Percentiles rank a stretch among this genome's conserved stretches.
phyloP scores from a whole-genome alignment of 202 grass and related monocot genomes.

The Saccharum hybrid region DNA sequence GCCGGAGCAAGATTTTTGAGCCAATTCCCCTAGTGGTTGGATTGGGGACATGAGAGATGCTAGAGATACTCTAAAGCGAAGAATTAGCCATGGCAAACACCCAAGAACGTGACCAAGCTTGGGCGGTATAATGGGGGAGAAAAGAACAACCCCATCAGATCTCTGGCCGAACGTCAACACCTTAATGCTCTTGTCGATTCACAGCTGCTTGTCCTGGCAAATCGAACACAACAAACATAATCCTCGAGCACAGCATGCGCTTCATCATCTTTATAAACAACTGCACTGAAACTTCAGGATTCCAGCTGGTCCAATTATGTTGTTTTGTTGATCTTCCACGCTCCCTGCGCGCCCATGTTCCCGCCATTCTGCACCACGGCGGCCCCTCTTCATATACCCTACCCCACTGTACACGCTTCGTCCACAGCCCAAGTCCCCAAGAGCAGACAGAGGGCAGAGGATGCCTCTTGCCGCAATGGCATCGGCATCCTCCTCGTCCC shows the following conservation, averaged over 20 bases:
- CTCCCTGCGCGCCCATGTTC: not conserved
- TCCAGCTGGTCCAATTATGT: slow-evolving; percentile 7
- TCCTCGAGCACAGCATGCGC: not conserved
- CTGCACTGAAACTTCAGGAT: not conserved
- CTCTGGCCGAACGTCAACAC: not conserved
- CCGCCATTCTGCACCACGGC: not conserved
- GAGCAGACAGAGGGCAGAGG: not conserved
- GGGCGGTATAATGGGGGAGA: not conserved
- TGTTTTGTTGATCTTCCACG: not conserved
- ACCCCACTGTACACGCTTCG: not conserved
- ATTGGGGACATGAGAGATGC: no score
- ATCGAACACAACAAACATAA: not conserved
- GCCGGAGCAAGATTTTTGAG: no score
- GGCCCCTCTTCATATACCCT: slow-evolving; percentile 18
- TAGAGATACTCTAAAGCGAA: no score
- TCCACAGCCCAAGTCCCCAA: not conserved
- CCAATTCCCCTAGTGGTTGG: no score
- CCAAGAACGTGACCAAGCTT: not conserved
- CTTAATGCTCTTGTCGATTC: not conserved
- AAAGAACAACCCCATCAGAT: not conserved
- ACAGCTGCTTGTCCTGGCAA: not conserved
- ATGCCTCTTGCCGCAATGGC: slow-evolving; percentile 42
- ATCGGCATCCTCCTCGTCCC: slow-evolving; percentile 38
- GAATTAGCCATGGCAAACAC: no score
- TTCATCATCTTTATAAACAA: not conserved